Percentiles rank a stretch among this genome's conserved stretches.
phyloP scores from a whole-genome alignment of 345 rosid genomes.

The Citrus australasica region DNA sequence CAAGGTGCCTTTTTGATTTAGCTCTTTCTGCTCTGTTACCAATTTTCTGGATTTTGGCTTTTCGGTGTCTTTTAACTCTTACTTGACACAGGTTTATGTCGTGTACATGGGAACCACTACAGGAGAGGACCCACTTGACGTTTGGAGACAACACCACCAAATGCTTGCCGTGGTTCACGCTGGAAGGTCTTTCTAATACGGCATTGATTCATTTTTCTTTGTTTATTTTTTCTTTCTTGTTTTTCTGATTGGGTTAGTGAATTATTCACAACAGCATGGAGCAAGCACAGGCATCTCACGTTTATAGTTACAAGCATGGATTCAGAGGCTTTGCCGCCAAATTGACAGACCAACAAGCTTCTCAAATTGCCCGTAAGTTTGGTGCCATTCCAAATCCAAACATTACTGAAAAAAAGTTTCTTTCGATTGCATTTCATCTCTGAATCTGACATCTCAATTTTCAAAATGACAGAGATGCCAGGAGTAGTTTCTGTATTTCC shows the following conservation, averaged over 20 bases:
- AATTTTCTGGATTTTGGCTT: constrained; percentile 4
- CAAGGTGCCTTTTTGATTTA: constrained; percentile 14
- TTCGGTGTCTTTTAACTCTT: not conserved
- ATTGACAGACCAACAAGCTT: constrained; percentile 40
- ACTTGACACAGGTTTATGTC: constrained; percentile 34
- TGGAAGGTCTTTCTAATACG: constrained; percentile 32
- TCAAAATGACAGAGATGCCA: constrained; percentile 35
- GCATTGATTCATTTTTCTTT: too few relatives aligned
- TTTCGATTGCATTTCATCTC: not conserved
- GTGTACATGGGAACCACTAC: constrained; percentile 43
- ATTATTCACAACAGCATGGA: constrained; percentile 29
- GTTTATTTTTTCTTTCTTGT: not conserved
- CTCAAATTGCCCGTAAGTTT: constrained; percentile 35
- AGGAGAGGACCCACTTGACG: constrained; percentile 24
- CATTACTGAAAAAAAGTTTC: too few relatives aligned
- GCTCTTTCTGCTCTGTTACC: not conserved
- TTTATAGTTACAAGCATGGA: constrained; percentile 44
- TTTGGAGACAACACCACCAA: constrained; percentile 28
- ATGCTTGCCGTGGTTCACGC: constrained; percentile 42
- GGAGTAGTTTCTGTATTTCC: constrained; percentile 56
- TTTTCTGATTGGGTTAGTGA: not conserved
- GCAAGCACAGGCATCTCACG: constrained; percentile 38
- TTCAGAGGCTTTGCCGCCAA: constrained; percentile 53
- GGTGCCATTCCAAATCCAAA: not conserved
- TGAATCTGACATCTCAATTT: not conserved